Percentiles rank a stretch among this genome's conserved stretches.
Evolutionary conservation across 495 filamentous ascomycete species (phyloP).

Genomic region (Cenococcum geophilum): DNA sequence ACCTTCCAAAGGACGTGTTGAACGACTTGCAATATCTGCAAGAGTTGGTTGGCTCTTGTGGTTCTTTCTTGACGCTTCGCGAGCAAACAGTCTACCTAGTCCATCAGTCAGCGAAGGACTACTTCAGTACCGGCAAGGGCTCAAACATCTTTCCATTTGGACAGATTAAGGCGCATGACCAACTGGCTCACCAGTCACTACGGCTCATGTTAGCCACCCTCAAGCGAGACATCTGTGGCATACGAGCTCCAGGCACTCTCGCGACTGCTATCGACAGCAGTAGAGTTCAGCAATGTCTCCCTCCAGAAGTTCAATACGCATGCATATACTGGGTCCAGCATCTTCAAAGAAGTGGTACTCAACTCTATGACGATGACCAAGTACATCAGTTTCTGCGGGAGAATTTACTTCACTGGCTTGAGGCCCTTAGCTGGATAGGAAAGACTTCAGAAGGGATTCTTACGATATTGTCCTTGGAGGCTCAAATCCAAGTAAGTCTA

Average conservation of each 20-base stretch:
- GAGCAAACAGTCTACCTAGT: slow-evolving; percentile 6
- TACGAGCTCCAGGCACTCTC: background rate
- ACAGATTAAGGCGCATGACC: background rate
- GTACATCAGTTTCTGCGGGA: too few relatives aligned
- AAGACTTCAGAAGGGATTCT: too few relatives aligned
- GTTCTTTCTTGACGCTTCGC: slow-evolving; percentile 1
- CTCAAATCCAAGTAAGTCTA: slow-evolving; percentile 6
- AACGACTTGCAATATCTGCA: background rate
- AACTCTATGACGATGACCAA: too few relatives aligned
- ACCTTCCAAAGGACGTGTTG: background rate
- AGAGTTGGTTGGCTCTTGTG: slow-evolving; percentile 5
- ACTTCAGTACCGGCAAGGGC: slow-evolving; percentile 6
- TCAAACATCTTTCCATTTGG: slow-evolving; percentile 2
- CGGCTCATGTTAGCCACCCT: background rate
- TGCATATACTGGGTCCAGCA: slow-evolving; percentile 36
- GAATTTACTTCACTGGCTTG: too few relatives aligned
- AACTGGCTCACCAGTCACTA: background rate
- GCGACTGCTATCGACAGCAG: background rate
- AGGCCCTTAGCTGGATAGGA: too few relatives aligned
- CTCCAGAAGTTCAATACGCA: slow-evolving; percentile 33
- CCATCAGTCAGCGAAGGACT: slow-evolving; percentile 14
- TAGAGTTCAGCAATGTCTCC: slow-evolving; percentile 6
- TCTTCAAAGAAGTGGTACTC: too few relatives aligned
- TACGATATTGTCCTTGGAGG: slow-evolving; percentile 10
- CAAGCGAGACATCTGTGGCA: background rate